A percentile compares a stretch with the other conserved stretches of the same genome.
Evolutionary conservation across 495 filamentous ascomycete genomes (phyloP).

Genomic region (Penicillium macrosclerotiorum): DNA sequence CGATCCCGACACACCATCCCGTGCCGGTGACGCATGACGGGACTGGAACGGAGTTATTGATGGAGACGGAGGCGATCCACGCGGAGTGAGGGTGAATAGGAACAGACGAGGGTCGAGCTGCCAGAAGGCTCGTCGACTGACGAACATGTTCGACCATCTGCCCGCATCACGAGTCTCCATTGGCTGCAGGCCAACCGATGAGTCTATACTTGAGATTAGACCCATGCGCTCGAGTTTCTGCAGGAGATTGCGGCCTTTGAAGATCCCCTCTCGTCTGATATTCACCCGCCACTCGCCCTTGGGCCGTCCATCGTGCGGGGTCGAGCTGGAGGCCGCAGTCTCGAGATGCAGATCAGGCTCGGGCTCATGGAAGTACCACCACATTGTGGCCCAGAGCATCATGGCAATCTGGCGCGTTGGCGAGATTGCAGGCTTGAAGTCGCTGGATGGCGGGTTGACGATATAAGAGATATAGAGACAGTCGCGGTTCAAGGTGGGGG

Average conservation of each 20-base stretch:
- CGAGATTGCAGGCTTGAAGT: constrained; percentile 75
- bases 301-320: constrained; percentile 67
- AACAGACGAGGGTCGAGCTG: constrained; percentile 84
- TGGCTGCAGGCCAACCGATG: constrained; percentile 63
- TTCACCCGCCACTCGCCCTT: constrained; percentile 85
- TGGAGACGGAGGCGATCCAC: constrained; percentile 39
- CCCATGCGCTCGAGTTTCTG: constrained; percentile 94
- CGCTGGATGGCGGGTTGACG: constrained; percentile 72
- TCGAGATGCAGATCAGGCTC: constrained; percentile 52
- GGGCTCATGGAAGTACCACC: constrained; percentile 89
- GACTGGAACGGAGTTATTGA: constrained; percentile 54
- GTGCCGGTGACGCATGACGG: constrained; percentile 60
- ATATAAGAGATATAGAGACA: constrained; percentile 87
- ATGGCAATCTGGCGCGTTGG: constrained; percentile 85
- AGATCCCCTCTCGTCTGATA: constrained; percentile 80
- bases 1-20: constrained; percentile 33
- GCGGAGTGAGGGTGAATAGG: constrained; percentile 78
- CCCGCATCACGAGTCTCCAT: constrained; percentile 57
- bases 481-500: constrained; percentile 74
- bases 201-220: constrained; percentile 72
- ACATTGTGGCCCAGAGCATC: constrained; percentile 94
- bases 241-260: constrained; percentile 77
- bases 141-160: constrained; percentile 79
- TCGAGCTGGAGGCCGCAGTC: constrained; percentile 60
- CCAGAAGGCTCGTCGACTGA: constrained; percentile 81